Evolutionary conservation across 2,329 filamentous ascomycete genomes (phyloP).

Genomic region (Phaeosphaeria sp.): DNA sequence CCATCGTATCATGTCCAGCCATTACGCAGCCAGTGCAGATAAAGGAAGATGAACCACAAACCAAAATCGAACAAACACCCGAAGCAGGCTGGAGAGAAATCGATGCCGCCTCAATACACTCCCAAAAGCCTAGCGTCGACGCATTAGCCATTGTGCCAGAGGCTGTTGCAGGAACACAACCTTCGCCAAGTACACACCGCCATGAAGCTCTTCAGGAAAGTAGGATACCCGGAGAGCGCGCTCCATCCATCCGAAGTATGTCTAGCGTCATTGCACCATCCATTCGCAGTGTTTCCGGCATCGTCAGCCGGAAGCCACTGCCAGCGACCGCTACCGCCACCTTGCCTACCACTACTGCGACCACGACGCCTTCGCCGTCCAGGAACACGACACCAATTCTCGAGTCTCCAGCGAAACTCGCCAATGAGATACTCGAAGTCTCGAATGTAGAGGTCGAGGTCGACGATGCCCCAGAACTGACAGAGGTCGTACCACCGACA

Average conservation of each 20-base stretch:
- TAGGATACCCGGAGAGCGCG: background rate
- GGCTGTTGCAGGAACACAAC: background rate
- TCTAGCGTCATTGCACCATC: too few species aligned
- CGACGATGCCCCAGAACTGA: background rate
- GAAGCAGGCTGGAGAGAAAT: background rate
- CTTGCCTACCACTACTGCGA: background rate
- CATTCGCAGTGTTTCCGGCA: too few species aligned
- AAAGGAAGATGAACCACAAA: background rate
- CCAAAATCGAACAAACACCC: background rate
- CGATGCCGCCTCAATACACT: background rate
- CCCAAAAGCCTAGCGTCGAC: background rate
- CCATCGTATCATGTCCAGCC: slow-evolving; percentile 5
- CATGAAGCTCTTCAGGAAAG: background rate
- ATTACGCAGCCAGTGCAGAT: background rate
- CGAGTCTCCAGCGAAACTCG: background rate
- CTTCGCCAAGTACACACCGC: background rate
- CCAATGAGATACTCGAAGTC: background rate
- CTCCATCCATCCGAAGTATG: slow-evolving; percentile 1
- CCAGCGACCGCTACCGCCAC: background rate
- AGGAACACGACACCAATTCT: background rate
- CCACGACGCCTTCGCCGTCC: background rate
- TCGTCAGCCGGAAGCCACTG: background rate
- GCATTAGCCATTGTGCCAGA: background rate
- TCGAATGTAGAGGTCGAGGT: background rate
- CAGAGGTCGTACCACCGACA: background rate